Percentiles rank a stretch among this genome's conserved stretches.
Evolutionary conservation across 2,329 filamentous ascomycete species (phyloP).

Genomic region (Cercospora citrullina): DNA sequence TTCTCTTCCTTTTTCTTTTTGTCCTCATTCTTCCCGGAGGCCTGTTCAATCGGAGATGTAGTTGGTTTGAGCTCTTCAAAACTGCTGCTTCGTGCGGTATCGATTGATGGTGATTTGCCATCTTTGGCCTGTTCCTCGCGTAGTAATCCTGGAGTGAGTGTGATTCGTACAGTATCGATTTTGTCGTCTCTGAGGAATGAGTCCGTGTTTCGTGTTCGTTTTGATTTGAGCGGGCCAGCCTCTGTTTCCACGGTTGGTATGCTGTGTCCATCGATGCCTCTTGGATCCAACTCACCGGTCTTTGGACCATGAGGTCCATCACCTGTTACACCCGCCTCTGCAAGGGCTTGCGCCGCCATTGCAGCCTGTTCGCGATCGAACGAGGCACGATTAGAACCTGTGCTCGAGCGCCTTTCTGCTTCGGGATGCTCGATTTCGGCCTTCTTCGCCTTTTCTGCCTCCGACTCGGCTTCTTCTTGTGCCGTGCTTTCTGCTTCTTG

Average conservation of each 20-base stretch:
- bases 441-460: conserved; percentile 29
- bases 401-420: conserved; percentile 29
- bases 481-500: conserved; percentile 26
- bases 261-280: conserved; percentile 23
- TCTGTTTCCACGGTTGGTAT: conserved; percentile 32
- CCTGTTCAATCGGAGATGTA: conserved; percentile 59
- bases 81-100: conserved; percentile 57
- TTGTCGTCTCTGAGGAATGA: conserved; percentile 97
- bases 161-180: conserved; percentile 95
- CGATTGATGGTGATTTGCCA: conserved; percentile 36
- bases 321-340: conserved; percentile 26
- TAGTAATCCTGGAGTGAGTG: conserved; percentile 86
- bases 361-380: conserved; percentile 38
- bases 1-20: conserved; percentile 76
- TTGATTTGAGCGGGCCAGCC: conserved; percentile 58
- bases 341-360: conserved; percentile 29
- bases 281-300: conserved; percentile 29
- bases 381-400: conserved; percentile 33
- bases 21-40: conserved; percentile 71
- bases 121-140: conserved; percentile 68
- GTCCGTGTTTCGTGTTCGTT: conserved; percentile 87
- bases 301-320: conserved; percentile 32
- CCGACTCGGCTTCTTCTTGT: conserved; percentile 25
- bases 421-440: conserved; percentile 25
- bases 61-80: conserved; percentile 76